Evolutionary conservation across 768 basidiomycete species (phyloP).

Genomic region (Gelatoporia subvermispora): DNA sequence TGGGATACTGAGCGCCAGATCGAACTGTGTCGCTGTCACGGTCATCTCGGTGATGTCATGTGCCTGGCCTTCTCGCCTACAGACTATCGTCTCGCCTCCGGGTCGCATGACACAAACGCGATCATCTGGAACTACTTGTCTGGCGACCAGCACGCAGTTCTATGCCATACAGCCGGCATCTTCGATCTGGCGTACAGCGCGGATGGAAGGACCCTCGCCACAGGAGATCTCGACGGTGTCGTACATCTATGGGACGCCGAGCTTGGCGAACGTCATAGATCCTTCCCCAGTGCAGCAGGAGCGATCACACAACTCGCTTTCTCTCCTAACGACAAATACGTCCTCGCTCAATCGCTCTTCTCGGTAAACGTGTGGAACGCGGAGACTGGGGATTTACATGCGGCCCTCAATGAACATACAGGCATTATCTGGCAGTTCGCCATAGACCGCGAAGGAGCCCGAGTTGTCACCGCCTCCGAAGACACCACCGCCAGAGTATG

Average conservation of each 20-base stretch:
- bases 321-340: slow-evolving; percentile 8
- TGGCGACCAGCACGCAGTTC: slow-evolving; percentile 22
- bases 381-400: slow-evolving; percentile 29
- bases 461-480: slow-evolving; percentile 9
- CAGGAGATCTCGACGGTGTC: slow-evolving; percentile 19
- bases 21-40: not conserved
- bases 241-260: slow-evolving; percentile 22
- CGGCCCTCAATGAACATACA: slow-evolving; percentile 7
- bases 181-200: slow-evolving; percentile 8
- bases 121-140: not conserved
- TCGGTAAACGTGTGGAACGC: slow-evolving; percentile 28
- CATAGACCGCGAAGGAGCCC: slow-evolving; percentile 4
- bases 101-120: not conserved
- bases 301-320: slow-evolving; percentile 28
- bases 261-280: slow-evolving; percentile 9
- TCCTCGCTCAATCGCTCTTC: not conserved
- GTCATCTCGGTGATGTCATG: slow-evolving; percentile 2
- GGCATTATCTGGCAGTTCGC: slow-evolving; percentile 27
- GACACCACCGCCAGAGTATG: slow-evolving; percentile 1
- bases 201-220: slow-evolving; percentile 5
- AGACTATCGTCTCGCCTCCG: not conserved
- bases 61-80: slow-evolving; percentile 10
- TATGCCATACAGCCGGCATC: slow-evolving; percentile 6
- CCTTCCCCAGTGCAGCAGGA: slow-evolving; percentile 3
- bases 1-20: slow-evolving; percentile 12